Evolutionary conservation across 805 yeast genomes (phyloP).

Genomic region (Dipodascopsis uninucleata): DNA sequence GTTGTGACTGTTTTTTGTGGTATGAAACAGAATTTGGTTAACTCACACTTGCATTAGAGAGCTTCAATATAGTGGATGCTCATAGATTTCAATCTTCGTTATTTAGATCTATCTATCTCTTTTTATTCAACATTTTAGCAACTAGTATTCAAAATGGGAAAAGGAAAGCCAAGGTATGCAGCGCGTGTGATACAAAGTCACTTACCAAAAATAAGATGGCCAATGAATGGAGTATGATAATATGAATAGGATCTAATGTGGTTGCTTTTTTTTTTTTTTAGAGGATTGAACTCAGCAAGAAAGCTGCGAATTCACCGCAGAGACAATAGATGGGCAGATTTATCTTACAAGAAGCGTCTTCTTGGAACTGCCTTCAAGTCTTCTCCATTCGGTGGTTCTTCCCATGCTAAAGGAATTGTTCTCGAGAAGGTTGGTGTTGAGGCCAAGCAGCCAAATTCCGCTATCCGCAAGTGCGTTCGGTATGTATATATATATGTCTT

Average conservation of each 20-base stretch:
- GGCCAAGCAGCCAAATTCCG: conserved; percentile 99
- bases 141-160: conserved; percentile 73
- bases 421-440: conserved; percentile 99
- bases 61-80: too few relatives aligned
- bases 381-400: conserved; percentile 99
- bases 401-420: conserved; percentile 99
- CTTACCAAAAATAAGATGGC: not conserved
- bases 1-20: too few relatives aligned
- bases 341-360: conserved; percentile 96
- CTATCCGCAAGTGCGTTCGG: conserved; percentile 99
- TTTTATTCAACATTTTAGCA: conserved; percentile 8
- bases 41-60: too few relatives aligned
- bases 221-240: not conserved
- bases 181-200: not conserved
- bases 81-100: too few relatives aligned
- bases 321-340: conserved; percentile 99
- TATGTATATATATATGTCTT: too few relatives aligned
- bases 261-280: too few relatives aligned
- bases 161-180: conserved; percentile 77
- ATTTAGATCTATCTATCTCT: too few relatives aligned
- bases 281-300: conserved; percentile 99
- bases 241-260: not conserved
- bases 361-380: conserved; percentile 99
- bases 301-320: conserved; percentile 99
- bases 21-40: too few relatives aligned